phyloP scores from a whole-genome alignment of 2,329 filamentous ascomycete genomes.

The Plenodomus tracheiphilus region DNA sequence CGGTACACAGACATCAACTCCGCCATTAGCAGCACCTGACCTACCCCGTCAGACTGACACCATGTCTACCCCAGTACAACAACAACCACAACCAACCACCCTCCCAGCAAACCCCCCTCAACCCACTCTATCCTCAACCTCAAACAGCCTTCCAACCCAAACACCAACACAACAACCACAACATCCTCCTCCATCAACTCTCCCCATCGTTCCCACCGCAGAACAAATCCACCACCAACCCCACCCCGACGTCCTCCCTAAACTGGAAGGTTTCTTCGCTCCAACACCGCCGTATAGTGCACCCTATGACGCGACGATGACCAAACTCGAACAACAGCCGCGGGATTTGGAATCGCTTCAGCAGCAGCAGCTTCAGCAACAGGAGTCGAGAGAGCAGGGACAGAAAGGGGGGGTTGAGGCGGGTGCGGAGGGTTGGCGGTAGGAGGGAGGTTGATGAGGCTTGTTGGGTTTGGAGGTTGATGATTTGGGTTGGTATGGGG shows the following conservation, averaged over 20 bases:
- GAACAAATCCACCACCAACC: constrained; percentile 2
- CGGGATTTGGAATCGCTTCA: not conserved
- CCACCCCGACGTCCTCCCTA: constrained; percentile 10
- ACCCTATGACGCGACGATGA: constrained; percentile 17
- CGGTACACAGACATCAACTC: not conserved
- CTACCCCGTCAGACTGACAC: constrained; percentile 6
- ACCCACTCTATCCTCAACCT: not conserved
- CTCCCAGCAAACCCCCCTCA: not conserved
- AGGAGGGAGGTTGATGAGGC: too few relatives aligned
- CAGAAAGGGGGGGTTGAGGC: too few relatives aligned
- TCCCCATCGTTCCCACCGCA: not conserved
- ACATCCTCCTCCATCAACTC: not conserved
- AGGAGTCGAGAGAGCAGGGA: too few relatives aligned
- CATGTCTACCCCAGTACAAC: constrained; percentile 1
- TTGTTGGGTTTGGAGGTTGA: too few relatives aligned
- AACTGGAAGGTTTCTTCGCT: constrained; percentile 18
- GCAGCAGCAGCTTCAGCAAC: not conserved
- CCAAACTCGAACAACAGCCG: too few relatives aligned
- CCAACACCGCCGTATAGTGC: constrained; percentile 28
- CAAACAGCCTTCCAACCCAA: constrained; percentile 9
- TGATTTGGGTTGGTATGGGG: too few relatives aligned
- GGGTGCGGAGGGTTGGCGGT: too few relatives aligned
- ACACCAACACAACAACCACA: constrained; percentile 3
- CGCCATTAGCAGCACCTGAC: constrained; percentile 1
- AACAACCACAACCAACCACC: constrained; percentile 1